Evolutionary conservation across 2,329 filamentous ascomycete genomes (phyloP), one percentile per base, ranked within the genome.

Genomic region (Epichloe festucae): DNA sequence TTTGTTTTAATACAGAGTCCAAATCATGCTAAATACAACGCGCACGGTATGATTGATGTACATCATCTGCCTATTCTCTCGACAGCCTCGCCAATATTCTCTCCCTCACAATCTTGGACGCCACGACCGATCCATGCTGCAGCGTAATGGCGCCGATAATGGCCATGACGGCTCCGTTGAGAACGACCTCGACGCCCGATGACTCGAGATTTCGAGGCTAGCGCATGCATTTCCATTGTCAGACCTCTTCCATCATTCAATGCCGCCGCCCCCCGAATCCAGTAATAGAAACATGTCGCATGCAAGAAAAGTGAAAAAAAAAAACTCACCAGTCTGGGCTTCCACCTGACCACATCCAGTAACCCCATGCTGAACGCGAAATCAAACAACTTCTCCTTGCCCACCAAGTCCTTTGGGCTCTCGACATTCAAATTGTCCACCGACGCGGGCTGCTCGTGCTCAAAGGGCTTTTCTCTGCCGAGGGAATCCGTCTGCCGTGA

Each of bases 131-230:
- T 46, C 93, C 93, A 59, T 86, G 82, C 67, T 96, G 89, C 62
- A 98, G 72, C n/a, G 89, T 84, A 50, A 98, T 69, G 11, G 93
- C 93, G 21, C 93, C 93, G 44, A 97, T 72, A 51, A 98, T 85
- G 45, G 90, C 88, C 65, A 89, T 88, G 51, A 98, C 62, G 3
- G 88, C 81, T 55, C 89, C 83, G 47, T 85, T 79, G 51, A 95
- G 72, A 23, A 97, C 83, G 4, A 83, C 73, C 27, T 87, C 78
- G 31, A 85, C 68, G 58, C 93, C 93, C 0, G 89, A 95, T 17
- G 73, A 70, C 49, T 77, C 66, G 50, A 95, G 74, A 59, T 89
- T 83, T 55, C 83, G 73, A 21, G 82, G 77, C 76, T 79, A 55
- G 27, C 38, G 58, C 57, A 38, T n/a, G 0, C 6, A 23, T 7